Percentiles rank a stretch among this genome's conserved stretches.
phyloP scores from a whole-genome alignment of 129 eudicot genomes.

The Flaveria bidentis region DNA sequence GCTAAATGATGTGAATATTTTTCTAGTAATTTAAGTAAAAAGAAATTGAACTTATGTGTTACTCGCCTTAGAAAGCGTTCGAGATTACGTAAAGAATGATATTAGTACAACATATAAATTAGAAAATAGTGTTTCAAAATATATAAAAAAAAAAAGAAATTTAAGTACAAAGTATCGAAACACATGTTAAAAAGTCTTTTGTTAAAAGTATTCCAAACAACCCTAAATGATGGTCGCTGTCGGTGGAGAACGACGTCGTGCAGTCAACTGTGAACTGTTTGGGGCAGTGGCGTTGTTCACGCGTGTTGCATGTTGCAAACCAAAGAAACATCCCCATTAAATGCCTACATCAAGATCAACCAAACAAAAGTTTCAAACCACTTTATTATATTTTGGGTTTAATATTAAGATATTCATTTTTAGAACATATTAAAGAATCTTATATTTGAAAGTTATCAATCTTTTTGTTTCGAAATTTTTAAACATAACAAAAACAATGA shows the following conservation, averaged over 20 bases:
- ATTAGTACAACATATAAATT: too few species aligned
- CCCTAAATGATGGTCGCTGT: slow-evolving; percentile 10
- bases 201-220: neutral
- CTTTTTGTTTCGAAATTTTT: neutral
- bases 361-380: neutral
- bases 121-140: too few species aligned
- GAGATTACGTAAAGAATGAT: too few species aligned
- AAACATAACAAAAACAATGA: neutral
- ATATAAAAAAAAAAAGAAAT: too few species aligned
- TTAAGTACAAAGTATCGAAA: too few species aligned
- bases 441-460: neutral
- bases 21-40: too few species aligned
- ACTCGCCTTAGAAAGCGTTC: too few species aligned
- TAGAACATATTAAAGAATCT: neutral
- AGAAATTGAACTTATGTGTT: too few species aligned
- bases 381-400: neutral
- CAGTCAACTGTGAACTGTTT: neutral
- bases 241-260: slow-evolving; percentile 36
- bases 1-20: too few species aligned
- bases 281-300: slow-evolving; percentile 24
- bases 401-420: neutral
- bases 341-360: slow-evolving; percentile 24
- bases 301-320: slow-evolving; percentile 27
- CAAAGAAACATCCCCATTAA: slow-evolving; percentile 28
- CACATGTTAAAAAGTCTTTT: neutral